Base-by-base conservation (phyloP, 2,329 filamentous ascomycete species). In the Ceratocystis colombiana region DNA sequence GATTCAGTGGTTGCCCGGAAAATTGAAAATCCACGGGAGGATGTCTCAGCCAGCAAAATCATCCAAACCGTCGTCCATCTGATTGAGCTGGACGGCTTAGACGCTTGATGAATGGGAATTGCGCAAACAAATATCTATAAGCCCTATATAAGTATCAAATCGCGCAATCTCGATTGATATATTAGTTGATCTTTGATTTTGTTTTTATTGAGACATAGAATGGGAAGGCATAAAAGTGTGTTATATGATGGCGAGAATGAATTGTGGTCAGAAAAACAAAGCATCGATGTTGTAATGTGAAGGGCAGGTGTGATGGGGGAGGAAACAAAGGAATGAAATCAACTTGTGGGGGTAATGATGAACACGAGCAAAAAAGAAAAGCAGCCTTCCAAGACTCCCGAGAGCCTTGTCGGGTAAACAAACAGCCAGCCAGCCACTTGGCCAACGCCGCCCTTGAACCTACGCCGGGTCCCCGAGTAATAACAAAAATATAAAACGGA, bases 81-180 rank as follows among this genome's bases (percentile, higher is more conserved):
- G 76, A 88, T 97, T 71, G 90, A 96, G 76, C 81, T 95, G 71
- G 91, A 97, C 77, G 94, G 94, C 1, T 76, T 95, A 76, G 90
- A 96, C 79, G 80, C 80, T 67, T 85, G 73, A 70, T 53, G 8
- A 25, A 53, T 15, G 48, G 0, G 20, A 28, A 45, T 15, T 28
- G 10, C 3, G 22, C 4, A 46, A 17, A 61, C 8, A 61, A 33
- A 41, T 62, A 20, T 20, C 15, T 45, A 64, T 37, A 53, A 22
- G 25, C 25, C 30, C 10, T 45, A 46, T 64, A 55, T 50, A 64
- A 20, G 20, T 22, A 41, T 12, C 44, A 25, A 2, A 41, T 33
- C 20, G 33, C 44, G 8, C 59, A 20, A 37, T 17, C 59, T 64
- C 17, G n/a, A 63, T 20, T 45, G 25, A n/a, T 64, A 30, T n/a